Percentiles rank a stretch among this genome's conserved stretches.
These are phyloP conservation scores for Sporothrix pallida DNA, from an alignment of 2,329 filamentous ascomycete species.

Conservation along the genomic window DNA sequence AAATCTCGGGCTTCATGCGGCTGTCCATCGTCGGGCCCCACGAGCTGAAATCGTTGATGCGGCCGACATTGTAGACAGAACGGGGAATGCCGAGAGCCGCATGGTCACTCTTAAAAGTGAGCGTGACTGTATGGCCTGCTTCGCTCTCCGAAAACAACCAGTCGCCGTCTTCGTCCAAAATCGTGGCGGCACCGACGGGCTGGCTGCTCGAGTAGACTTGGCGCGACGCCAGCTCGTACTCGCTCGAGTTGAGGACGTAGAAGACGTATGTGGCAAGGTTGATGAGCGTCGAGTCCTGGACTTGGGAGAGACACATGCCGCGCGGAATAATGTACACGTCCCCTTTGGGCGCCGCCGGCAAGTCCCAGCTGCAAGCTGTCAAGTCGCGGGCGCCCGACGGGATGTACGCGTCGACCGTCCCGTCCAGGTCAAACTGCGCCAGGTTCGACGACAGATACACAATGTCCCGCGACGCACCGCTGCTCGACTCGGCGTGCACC, in stretches of 20 bases:
- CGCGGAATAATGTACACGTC: conserved; percentile 8
- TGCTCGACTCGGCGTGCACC: conserved; percentile 27
- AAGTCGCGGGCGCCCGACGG: conserved; percentile 13
- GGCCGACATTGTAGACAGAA: neutral
- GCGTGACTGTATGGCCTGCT: conserved; percentile 19
- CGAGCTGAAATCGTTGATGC: conserved; percentile 41
- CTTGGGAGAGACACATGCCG: neutral
- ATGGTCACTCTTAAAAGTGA: conserved; percentile 28
- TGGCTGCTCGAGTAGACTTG: conserved; percentile 13
- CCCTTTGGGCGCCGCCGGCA: neutral
- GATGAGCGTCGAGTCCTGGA: conserved; percentile 5
- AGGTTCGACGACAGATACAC: conserved; percentile 30
- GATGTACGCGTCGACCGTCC: conserved; percentile 11
- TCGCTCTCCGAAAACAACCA: conserved; percentile 28
- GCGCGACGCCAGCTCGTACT: conserved; percentile 13
- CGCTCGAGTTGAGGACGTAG: conserved; percentile 22
- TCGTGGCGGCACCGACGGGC: conserved; percentile 40
- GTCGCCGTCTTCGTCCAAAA: conserved; percentile 29
- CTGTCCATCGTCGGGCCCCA: conserved; percentile 57
- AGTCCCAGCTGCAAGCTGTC: neutral
- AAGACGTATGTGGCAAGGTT: conserved; percentile 18
- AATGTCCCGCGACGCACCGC: conserved; percentile 26
- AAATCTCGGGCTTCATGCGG: conserved; percentile 55
- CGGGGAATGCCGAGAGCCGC: conserved; percentile 19
- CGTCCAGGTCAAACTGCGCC: conserved; percentile 27